Conservation (phyloP, 2,329 filamentous ascomycete species). For the Diplodia intermedia region DNA sequence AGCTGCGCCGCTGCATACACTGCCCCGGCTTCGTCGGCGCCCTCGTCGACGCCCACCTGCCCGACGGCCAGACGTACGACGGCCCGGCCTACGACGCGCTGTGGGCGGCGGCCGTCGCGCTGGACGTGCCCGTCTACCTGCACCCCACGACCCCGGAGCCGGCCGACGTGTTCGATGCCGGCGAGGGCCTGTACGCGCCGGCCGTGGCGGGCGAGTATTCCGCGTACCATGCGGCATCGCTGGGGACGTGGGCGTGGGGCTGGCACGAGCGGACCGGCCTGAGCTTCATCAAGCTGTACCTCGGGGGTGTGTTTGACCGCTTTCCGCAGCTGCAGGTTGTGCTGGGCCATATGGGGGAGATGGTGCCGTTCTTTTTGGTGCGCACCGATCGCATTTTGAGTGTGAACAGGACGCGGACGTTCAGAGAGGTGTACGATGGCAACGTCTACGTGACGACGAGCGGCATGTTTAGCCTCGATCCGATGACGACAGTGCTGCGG, state of each 20-base stretch:
- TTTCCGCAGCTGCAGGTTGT: conserved; percentile 63
- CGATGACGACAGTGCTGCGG: conserved; percentile 52
- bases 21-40: not conserved
- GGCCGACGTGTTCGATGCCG: not conserved
- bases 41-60: not conserved
- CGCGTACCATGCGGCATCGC: conserved; percentile 39
- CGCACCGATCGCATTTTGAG: conserved; percentile 46
- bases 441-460: conserved; percentile 67
- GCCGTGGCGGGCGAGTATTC: conserved; percentile 46
- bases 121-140: not conserved
- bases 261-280: conserved; percentile 61
- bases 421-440: conserved; percentile 60
- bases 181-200: not conserved
- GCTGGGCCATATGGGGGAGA: conserved; percentile 60
- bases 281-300: conserved; percentile 59
- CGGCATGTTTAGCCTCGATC: conserved; percentile 60
- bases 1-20: not conserved
- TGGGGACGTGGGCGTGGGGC: conserved; percentile 56
- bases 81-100: not conserved
- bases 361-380: conserved; percentile 63
- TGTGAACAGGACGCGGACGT: conserved; percentile 40
- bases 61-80: not conserved
- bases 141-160: not conserved
- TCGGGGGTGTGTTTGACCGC: conserved; percentile 62
- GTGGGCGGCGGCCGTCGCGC: not conserved